Evolutionary conservation across 176 grass and related monocot genomes (phyloP), one percentile per base, ranked within the genome.

Genomic region (Phoenix dactylifera): DNA sequence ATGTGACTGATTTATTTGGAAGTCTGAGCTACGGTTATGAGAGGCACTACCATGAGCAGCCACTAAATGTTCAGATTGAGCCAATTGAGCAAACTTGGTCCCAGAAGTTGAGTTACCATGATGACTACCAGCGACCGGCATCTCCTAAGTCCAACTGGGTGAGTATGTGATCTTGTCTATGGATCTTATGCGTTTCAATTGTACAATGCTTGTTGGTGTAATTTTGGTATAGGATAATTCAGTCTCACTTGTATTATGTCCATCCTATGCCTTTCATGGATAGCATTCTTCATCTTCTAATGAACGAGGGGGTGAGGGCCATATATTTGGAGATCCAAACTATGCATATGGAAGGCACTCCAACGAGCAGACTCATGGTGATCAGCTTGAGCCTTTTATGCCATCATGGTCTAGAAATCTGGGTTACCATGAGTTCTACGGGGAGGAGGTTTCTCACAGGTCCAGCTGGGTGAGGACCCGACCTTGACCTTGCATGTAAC

Each of bases 331-430:
- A 29, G 79, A 29, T 22, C 60, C 53, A 9, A 49, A 32, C 18
- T 26, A 79, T 16, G 74, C 62, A 58, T 77, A 64, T 50, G 72
- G 79, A 49, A 79, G 32, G 54, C 72, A 84, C n/a, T 25, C 30
- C 14, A 64, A 81, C 50, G 71, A 20, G 49, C 50, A 73, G 12
- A 57, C 51, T 16, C 62, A 70, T 6, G 71, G 73, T 12, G 75
- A 72, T 29, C 68, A 54, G 62, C 44, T 82, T 52, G 84, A 88
- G 57, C 75, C 81, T 71, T 82, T 64, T 65, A 71, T 70, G 49
- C 60, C 81, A 52, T 85, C 84, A 50, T 94, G 84, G 84, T 82
- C 68, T 48, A 79, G 57, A 30, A 71, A 82, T 85, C 54, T 62
- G 29, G 77, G 71, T 56, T 76, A 74, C 64, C 79, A 76, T 74